Base-by-base conservation (phyloP, 257 asterid genomes). In the Rauvolfia tetraphylla region DNA sequence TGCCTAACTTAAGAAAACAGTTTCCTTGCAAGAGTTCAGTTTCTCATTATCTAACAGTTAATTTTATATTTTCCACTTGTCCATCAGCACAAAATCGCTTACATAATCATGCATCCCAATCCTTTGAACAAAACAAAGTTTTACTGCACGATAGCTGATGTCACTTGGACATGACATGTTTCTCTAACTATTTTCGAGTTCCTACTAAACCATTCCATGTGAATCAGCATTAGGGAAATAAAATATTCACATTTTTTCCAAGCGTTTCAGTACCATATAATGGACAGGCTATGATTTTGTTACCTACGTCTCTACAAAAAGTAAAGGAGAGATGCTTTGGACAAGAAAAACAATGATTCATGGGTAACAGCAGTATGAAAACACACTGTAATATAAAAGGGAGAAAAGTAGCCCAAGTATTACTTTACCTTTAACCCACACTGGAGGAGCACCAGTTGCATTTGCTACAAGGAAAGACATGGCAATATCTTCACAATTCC, bases 401-500 rank as follows among this genome's bases (percentile, higher is more conserved):
- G 1, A 68, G 72, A 79, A 57, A 61, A 77, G 51, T 48, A 54
- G 38, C 54, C 6, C 13, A 53, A 59, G 49, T 25, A 70, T 18
- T 61, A 72, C 82, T 84, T 41, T 85, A 92, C 97, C 97, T 85
- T 87, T 89, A 67, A 89, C 97, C 98, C 98, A 92, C 73, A 92
- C 84, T 46, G 98, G 97, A 82, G 96, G 96, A 76, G 89, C 86
- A 61, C 90, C 91, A 41, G 97, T 88, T 70, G 92, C 94, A 86
- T 92, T 91, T 68, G 98, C 98, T 33, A 93, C 88, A 25, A 89
- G 92, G 88, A 93, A 88, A 76, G 97, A 93, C 96, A 93, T 91
- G 18, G 97, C 98, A 79, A 91, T 93, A 84, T 93, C 98, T 86
- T 93, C 98, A 63, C 98, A 93, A 74, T 93, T 93, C 85, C 97